Evolutionary conservation across 148 eudicot genomes (phyloP).

Genomic region (Cornus controversa): DNA sequence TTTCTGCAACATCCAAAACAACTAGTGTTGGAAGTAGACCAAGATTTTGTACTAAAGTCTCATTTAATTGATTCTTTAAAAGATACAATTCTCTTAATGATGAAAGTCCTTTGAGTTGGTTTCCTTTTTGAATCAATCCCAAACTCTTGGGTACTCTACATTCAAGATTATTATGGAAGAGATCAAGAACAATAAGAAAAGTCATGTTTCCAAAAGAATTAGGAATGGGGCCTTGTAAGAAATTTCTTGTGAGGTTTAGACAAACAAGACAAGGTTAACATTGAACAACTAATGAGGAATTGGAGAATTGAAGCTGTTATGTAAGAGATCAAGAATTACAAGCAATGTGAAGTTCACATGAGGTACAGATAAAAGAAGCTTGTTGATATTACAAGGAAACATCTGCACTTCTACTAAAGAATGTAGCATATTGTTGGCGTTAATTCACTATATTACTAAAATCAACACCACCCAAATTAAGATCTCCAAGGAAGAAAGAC

Average conservation of each 20-base stretch:
- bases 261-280: neutral
- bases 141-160: too few species aligned
- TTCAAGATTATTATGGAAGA: too few species aligned
- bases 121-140: too few species aligned
- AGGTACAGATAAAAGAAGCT: neutral
- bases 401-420: neutral
- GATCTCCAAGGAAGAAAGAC: neutral
- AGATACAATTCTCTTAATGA: neutral
- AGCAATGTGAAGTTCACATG: neutral
- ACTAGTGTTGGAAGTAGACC: neutral
- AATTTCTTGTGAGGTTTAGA: neutral
- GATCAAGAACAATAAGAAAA: too few species aligned
- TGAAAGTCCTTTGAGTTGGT: too few species aligned
- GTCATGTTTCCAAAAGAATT: too few species aligned
- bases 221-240: too few species aligned
- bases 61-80: neutral
- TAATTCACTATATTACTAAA: neutral
- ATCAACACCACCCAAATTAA: conserved; percentile 3
- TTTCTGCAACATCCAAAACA: neutral
- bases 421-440: neutral
- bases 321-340: neutral
- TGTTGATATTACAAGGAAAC: neutral
- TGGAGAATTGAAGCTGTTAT: neutral
- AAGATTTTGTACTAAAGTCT: neutral
- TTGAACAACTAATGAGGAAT: neutral